Evolutionary conservation across 2,329 filamentous ascomycete genomes (phyloP), one percentile per base, ranked within the genome.

Genomic region (Xylariomycetidae sp.): DNA sequence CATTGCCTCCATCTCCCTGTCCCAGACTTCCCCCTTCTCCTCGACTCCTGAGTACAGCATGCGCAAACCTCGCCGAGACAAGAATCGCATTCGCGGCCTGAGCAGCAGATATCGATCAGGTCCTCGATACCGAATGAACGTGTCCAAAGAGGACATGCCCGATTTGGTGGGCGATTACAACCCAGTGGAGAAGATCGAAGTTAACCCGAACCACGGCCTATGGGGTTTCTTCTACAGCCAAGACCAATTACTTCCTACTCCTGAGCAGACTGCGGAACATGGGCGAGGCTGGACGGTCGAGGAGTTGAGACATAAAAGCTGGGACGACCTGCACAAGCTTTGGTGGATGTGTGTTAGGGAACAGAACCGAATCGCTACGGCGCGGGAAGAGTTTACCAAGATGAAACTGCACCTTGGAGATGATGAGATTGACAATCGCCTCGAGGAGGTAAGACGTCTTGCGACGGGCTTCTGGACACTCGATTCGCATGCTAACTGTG

Each of bases 301-400:
- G 63, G 92, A 98, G 67, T 70, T 98, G 53, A 77, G 89, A 43
- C 72, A 76, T 43, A 96, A 96, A 66, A 88, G 83, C 43, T 98
- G 88, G 86, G 87, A 95, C 41, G 89, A 97, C 59, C 66, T 98
- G 50, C 89, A 97, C 62, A 70, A 72, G 41, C 71, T 98, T 54
- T 98, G 90, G 88, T 98, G 89, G 88, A 77, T 88, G 35, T 97
- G 92, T 58, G 75, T 84, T 40, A 88, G 86, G 66, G 92, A 98
- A 67, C 73, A 85, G 51, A 98, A 98, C 64, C 77, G 86, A 48
- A 77, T 97, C 49, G 72, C 79, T n/a, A 97, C 94, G 18, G 80
- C 83, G 47, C 70, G 71, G 33, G 61, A 71, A 37, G 88, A 94
- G 67, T 73, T 86, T 50, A 55, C 67, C 18, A 74, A 83, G 47